Percentiles rank a stretch among this genome's conserved stretches.
phyloP scores from a whole-genome alignment of 495 filamentous ascomycete genomes.

The Acidiella bohemica region DNA sequence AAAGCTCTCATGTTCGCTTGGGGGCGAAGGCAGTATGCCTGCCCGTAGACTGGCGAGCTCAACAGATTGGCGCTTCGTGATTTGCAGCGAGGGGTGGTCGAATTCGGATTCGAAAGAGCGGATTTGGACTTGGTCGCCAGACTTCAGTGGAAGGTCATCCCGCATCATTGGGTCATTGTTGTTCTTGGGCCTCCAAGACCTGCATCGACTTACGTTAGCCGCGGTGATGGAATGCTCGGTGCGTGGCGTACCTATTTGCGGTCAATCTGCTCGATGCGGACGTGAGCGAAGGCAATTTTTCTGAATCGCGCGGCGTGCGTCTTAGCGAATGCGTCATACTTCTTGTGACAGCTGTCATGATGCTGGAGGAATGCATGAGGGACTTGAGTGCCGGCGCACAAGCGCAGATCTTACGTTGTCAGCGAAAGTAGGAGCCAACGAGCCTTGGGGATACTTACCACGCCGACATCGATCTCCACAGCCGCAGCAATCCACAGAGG shows the following conservation, averaged over 20 bases:
- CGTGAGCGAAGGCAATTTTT: neutral
- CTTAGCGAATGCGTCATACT: neutral
- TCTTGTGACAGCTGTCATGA: neutral
- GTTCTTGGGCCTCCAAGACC: too few species aligned
- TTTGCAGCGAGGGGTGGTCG: neutral
- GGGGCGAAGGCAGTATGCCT: too few species aligned
- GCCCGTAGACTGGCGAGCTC: conserved; percentile 1
- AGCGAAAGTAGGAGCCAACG: neutral
- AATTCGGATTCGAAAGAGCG: neutral
- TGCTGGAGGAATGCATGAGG: conserved; percentile 4
- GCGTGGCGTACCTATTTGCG: too few species aligned
- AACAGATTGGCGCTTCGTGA: neutral
- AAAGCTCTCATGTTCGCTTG: too few species aligned
- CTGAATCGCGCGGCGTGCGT: neutral
- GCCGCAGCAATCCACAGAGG: conserved; percentile 38
- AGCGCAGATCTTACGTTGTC: conserved; percentile 3
- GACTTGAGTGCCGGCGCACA: conserved; percentile 7
- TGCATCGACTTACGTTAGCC: too few species aligned
- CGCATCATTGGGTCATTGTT: too few species aligned
- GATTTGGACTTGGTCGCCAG: neutral
- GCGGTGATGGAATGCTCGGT: too few species aligned
- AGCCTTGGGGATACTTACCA: conserved; percentile 31
- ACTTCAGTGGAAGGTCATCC: neutral
- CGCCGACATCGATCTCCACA: conserved; percentile 45
- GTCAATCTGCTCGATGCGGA: too few species aligned